Evolutionary conservation across 192 early-diverging fungal genomes (phyloP).

Genomic region (Mortierella claussenii): DNA sequence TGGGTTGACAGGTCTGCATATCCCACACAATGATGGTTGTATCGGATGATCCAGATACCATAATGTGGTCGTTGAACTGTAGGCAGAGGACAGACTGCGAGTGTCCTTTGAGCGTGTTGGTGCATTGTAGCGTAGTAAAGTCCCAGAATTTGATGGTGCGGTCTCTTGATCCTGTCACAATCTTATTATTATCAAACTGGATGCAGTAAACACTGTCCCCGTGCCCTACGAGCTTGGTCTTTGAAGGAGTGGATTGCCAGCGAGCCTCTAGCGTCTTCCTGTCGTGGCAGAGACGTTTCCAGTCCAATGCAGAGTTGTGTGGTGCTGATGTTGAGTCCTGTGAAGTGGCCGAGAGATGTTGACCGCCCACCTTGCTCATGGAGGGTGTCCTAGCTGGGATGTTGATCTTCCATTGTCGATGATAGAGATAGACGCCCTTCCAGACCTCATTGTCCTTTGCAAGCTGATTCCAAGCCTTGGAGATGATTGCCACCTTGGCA

Average conservation of each 20-base stretch:
- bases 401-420: slow-evolving; percentile 58
- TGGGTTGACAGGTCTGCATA: slow-evolving; percentile 57
- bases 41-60: slow-evolving; percentile 92
- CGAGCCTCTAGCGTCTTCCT: slow-evolving; percentile 65
- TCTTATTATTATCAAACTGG: slow-evolving; percentile 78
- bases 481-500: slow-evolving; percentile 65
- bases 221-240: slow-evolving; percentile 79
- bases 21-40: slow-evolving; percentile 88
- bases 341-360: background rate
- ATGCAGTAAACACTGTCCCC: slow-evolving; percentile 90
- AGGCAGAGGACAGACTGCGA: slow-evolving; percentile 80
- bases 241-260: slow-evolving; percentile 62
- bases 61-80: slow-evolving; percentile 76
- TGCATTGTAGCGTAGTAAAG: slow-evolving; percentile 62
- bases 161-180: slow-evolving; percentile 85
- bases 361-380: background rate
- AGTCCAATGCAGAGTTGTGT: slow-evolving; percentile 51
- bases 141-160: slow-evolving; percentile 88
- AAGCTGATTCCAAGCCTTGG: slow-evolving; percentile 71
- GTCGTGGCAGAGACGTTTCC: slow-evolving; percentile 78
- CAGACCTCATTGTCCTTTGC: slow-evolving; percentile 78
- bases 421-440: slow-evolving; percentile 66
- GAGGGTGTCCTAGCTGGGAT: background rate
- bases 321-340: background rate
- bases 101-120: slow-evolving; percentile 72